phyloP scores from a whole-genome alignment of 2,329 filamentous ascomycete genomes.

The Aspergillus luchuensis region DNA sequence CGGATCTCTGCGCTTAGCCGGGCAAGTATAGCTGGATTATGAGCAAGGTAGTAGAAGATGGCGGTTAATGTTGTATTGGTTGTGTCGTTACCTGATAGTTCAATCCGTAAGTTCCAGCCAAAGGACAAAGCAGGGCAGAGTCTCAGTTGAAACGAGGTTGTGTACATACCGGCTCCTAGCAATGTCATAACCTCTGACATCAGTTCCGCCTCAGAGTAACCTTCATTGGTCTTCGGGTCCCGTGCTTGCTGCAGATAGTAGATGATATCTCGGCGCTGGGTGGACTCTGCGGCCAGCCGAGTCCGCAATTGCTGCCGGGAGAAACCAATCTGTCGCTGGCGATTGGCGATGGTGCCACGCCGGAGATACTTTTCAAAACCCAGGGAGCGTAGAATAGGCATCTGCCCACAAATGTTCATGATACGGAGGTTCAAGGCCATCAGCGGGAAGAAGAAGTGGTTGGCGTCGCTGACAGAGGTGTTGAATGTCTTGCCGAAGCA shows the following conservation, averaged over 20 bases:
- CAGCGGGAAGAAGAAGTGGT: background rate
- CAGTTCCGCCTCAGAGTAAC: background rate
- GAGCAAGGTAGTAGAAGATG: background rate
- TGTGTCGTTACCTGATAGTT: background rate
- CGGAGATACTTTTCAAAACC: background rate
- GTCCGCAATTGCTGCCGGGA: background rate
- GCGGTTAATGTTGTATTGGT: background rate
- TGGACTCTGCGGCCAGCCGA: background rate
- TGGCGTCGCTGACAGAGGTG: background rate
- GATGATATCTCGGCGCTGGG: background rate
- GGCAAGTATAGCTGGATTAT: background rate
- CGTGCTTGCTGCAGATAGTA: background rate
- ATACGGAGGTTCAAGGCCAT: background rate
- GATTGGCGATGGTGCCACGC: background rate
- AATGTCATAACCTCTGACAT: background rate
- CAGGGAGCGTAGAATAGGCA: background rate
- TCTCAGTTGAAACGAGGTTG: background rate
- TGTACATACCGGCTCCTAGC: background rate
- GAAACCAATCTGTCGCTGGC: background rate
- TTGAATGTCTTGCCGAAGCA: slow-evolving; percentile 1
- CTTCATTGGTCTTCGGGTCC: background rate
- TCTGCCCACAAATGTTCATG: background rate
- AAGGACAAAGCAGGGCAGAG: background rate
- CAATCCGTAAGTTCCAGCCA: background rate
- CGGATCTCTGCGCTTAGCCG: background rate